These are phyloP conservation scores for Coniferiporia sulphurascens DNA, from an alignment of 1,284 basidiomycete species.

Conservation along the genomic window DNA sequence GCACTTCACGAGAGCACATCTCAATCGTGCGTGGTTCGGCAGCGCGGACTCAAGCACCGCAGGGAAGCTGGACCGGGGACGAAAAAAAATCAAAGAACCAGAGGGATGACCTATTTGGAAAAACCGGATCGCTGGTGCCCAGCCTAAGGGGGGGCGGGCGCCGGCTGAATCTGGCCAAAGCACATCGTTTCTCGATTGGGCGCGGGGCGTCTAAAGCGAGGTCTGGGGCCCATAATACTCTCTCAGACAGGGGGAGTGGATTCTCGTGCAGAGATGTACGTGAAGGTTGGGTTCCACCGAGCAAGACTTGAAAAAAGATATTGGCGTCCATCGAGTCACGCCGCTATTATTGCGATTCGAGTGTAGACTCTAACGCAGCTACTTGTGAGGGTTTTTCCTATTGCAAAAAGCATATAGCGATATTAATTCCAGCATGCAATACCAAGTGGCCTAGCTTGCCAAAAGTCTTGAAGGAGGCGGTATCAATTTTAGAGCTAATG, in stretches of 20 bases:
- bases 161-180: neutral
- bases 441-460: too few species aligned
- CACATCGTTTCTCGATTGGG: too few species aligned
- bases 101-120: neutral
- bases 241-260: too few species aligned
- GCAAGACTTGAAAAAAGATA: neutral
- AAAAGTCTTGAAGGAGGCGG: too few species aligned
- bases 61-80: neutral
- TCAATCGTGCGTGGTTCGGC: neutral
- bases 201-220: too few species aligned
- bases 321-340: neutral
- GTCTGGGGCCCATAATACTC: too few species aligned
- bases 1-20: constrained; percentile 4
- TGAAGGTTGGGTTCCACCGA: neutral
- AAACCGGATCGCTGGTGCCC: neutral
- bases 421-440: too few species aligned
- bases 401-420: too few species aligned
- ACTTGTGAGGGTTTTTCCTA: too few species aligned
- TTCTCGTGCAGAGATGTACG: neutral
- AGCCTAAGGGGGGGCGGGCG: neutral
- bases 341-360: too few species aligned
- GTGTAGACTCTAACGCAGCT: too few species aligned
- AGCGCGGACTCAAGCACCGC: neutral
- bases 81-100: neutral
- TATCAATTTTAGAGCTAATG: too few species aligned